Base-by-base conservation (phyloP, 148 eudicot genomes). In the Rhododendron vialii region DNA sequence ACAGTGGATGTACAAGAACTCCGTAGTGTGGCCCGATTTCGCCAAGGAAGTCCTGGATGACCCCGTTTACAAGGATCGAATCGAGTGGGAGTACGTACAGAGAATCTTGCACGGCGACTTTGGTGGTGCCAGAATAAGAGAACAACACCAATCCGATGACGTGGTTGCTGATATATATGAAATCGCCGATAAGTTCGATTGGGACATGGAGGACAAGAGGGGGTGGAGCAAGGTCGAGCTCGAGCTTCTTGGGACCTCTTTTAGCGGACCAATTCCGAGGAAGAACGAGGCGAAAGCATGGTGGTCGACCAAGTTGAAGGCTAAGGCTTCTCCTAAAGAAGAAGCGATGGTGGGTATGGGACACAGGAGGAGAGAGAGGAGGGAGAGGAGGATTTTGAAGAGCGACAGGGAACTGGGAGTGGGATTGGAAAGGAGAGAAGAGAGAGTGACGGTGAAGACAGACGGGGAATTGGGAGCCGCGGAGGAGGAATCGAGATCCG, bases 11-110 rank as follows among this genome's bases (percentile, higher is more conserved):
- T 89, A 96, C 84, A 87, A 85, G 75, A 94, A 91, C 63, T 92
- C 88, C 84, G 90, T 88, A 17, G 90, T 93, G 2, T 95, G 97
- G 96, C 96, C 94, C 13, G 84, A 78, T 33, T 89, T 92, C 0
- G 96, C 96, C 30, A 96, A 94, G 77, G 83, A 93, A 35, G 98
- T 96, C 43, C 95, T 96, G 45, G 30, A 77, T 15, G 98, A 95
- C 92, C 94, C 95, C 3, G 89, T 94, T n/a, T 96, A 96, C 84
- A 89, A 85, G 2, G 99, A 96, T 87, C 89, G 99, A 3, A 82
- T 93, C 13, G 99, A 96, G 89, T 96, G 99, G 99, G 98, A 96
- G 87, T 87, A 80, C 24, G 99, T 94, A 0, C 90, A 96, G 82
- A 91, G 84, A 35, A 67, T 90, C 26, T 88, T 95, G 14, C 89